Conservation (phyloP, 257 asterid genomes). For the Solanum chiquidenum region DNA sequence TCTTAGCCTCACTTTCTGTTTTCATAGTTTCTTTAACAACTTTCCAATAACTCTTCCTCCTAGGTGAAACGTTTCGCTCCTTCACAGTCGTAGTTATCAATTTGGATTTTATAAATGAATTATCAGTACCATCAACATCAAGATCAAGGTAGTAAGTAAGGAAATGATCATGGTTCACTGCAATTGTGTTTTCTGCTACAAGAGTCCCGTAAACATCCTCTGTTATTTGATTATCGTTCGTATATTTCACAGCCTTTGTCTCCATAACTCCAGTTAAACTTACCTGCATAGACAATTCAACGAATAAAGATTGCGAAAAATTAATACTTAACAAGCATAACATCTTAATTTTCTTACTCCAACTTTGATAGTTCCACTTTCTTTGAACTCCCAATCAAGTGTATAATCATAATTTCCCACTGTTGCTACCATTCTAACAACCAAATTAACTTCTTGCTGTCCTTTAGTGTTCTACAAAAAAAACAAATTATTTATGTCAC, state of each 20-base stretch:
- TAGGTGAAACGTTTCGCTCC: slow-evolving; percentile 19
- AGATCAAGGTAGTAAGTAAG: slow-evolving; percentile 56
- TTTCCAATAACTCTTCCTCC: slow-evolving; percentile 67
- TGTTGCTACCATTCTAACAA: slow-evolving; percentile 68
- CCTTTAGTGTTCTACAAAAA: slow-evolving; percentile 42
- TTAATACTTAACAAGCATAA: neutral
- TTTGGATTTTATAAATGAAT: slow-evolving; percentile 43
- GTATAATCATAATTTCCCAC: slow-evolving; percentile 67
- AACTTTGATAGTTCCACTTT: slow-evolving; percentile 54
- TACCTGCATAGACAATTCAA: slow-evolving; percentile 22
- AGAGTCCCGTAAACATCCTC: slow-evolving; percentile 35
- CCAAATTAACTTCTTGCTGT: slow-evolving; percentile 40
- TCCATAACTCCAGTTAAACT: slow-evolving; percentile 44
- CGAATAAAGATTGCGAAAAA: neutral
- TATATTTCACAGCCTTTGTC: slow-evolving; percentile 40
- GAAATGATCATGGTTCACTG: slow-evolving; percentile 58
- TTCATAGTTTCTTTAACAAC: slow-evolving; percentile 34
- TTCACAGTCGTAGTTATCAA: slow-evolving; percentile 15
- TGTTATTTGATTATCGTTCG: slow-evolving; percentile 6
- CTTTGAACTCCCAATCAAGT: slow-evolving; percentile 81
- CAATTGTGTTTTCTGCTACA: slow-evolving; percentile 43
- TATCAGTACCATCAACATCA: slow-evolving; percentile 46
- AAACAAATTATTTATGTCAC: neutral
- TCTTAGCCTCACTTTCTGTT: slow-evolving; percentile 35
- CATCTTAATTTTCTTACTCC: slow-evolving; percentile 30